A percentile compares a stretch with the other conserved stretches of the same genome.
Conservation (phyloP, 192 early-diverging fungal species). For the Phlyctochytrium planicorne region DNA sequence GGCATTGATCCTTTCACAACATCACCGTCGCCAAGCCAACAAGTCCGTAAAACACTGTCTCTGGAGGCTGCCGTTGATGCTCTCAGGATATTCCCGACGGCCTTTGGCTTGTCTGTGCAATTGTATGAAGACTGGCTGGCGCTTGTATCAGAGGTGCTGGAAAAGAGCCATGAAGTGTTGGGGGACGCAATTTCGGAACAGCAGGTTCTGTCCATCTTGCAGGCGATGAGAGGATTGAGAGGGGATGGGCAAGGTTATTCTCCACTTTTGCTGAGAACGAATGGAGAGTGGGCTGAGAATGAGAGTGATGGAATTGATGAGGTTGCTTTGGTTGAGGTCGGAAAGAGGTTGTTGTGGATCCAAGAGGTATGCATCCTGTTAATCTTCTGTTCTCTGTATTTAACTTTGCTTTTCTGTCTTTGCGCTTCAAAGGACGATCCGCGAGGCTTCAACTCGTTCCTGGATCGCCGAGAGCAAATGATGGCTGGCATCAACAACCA, state of each 20-base stretch:
- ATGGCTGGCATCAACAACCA: slow-evolving; percentile 30
- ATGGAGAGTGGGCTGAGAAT: neutral
- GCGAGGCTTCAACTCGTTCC: slow-evolving; percentile 17
- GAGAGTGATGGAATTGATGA: slow-evolving; percentile 11
- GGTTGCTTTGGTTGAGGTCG: slow-evolving; percentile 13
- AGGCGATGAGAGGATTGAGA: slow-evolving; percentile 11
- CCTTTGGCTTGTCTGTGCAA: slow-evolving; percentile 39
- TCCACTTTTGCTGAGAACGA: slow-evolving; percentile 8
- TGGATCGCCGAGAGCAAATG: slow-evolving; percentile 27
- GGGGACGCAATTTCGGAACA: neutral
- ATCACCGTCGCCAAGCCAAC: too few species aligned
- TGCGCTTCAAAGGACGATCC: slow-evolving; percentile 15
- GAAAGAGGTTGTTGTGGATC: slow-evolving; percentile 12
- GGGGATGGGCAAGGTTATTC: slow-evolving; percentile 4
- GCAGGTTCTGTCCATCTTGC: neutral
- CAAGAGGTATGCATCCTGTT: neutral
- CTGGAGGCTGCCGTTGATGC: slow-evolving; percentile 30
- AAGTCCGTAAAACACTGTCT: too few species aligned
- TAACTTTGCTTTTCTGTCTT: slow-evolving; percentile 4
- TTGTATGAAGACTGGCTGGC: slow-evolving; percentile 32
- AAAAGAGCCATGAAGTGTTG: neutral
- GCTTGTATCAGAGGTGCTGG: slow-evolving; percentile 10
- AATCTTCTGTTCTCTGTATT: neutral
- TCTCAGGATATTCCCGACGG: slow-evolving; percentile 41
- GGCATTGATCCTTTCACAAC: too few species aligned